Base-by-base conservation (phyloP, 2,329 filamentous ascomycete species). In the Cladosporium austrohemisphaericum region DNA sequence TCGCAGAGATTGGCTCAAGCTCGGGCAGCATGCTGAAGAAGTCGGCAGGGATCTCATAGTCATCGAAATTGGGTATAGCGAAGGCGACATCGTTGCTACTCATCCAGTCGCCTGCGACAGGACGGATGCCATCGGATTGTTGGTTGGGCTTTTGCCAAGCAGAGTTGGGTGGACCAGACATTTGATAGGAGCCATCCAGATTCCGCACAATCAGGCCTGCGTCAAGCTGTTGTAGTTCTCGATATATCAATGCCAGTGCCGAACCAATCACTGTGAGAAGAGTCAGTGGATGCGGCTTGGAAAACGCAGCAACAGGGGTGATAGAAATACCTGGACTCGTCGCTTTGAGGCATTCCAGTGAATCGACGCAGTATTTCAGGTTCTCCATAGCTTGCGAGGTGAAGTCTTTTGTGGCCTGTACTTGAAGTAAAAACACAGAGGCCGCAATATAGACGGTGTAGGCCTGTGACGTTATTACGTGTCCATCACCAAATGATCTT, bases 361-460 rank as follows among this genome's bases (percentile, higher is more conserved):
- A 25, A 8, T 38, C 44, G 3, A 47, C 44, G 9, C 44, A 47
- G 11, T 37, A 47, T 31, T 20, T 22, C 1, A 47, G n/a, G n/a
- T 36, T 37, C 22, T 47, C 33, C 44, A 47, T 47, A 26, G 44
- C 44, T 14, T 47, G 44, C 3, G 33, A 47, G 2, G 23, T 4
- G 22, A 47, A 47, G 8, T 47, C 44, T 11, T 38, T 38, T 2
- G 44, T 47, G 2, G 44, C 44, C n/a, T 47, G 44, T 11, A 47
- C 44, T 18, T 47, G 44, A 9, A 47, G 18, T 7, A 47, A 16
- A 14, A 47, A 47, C 11, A 47, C 44, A 2, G 44, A 47, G 18
- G 44, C 44, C 25, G 44, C 44, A n/a, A 47, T 47, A 13, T 47
- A 47, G 2, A 47, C 44, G 10, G 44, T 29, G 25, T 47, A 47